These are phyloP conservation scores for Cordyceps cicadae DNA, from an alignment of 2,329 filamentous ascomycete species.

Conservation along the genomic window DNA sequence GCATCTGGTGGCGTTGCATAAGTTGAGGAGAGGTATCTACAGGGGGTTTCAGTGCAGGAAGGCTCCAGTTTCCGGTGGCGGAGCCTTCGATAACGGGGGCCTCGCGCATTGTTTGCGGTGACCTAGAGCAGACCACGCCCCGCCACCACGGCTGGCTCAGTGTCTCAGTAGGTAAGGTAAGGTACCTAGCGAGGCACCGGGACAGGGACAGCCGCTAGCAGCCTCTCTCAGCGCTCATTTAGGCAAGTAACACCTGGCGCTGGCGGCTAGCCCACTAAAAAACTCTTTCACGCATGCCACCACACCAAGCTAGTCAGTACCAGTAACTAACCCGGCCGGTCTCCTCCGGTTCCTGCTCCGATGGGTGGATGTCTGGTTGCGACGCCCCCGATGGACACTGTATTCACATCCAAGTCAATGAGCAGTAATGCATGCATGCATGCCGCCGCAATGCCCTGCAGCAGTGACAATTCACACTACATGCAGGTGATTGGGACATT, in stretches of 20 bases:
- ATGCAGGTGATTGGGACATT: neutral
- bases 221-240: neutral
- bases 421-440: neutral
- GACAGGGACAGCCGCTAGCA: neutral
- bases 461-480: neutral
- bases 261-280: neutral
- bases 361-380: neutral
- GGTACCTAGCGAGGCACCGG: neutral
- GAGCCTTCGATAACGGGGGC: slow-evolving; percentile 4
- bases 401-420: neutral
- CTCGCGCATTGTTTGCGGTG: neutral
- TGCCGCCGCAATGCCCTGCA: neutral
- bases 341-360: slow-evolving; percentile 10
- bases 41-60: neutral
- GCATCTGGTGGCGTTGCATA: slow-evolving; percentile 13
- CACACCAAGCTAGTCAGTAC: neutral
- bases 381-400: neutral
- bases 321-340: neutral
- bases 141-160: neutral
- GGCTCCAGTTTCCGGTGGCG: slow-evolving; percentile 8
- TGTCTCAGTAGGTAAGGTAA: too few species aligned
- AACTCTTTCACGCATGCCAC: neutral
- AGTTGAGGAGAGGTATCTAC: neutral
- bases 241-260: neutral
- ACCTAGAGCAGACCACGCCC: neutral